Evolutionary conservation across 1,284 basidiomycete species (phyloP), one percentile per base, ranked within the genome.

Genomic region (Athelia psychrophila): DNA sequence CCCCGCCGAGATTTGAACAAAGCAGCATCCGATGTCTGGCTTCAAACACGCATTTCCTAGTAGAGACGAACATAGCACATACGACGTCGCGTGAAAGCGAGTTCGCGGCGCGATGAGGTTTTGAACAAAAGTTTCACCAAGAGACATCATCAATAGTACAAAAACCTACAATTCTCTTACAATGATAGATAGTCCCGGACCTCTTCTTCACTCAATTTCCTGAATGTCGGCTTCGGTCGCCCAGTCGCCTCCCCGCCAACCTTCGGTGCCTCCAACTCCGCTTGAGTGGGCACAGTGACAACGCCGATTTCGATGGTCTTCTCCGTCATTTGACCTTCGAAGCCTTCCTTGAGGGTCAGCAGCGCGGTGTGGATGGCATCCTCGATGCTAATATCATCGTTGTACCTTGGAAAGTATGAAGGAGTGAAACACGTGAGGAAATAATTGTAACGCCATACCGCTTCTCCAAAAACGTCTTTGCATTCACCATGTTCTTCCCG

Each of bases 281-380:
- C 84, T 22, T 78, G 66, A 20, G 85, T 89, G 3, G 95, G 93
- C 16, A 93, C 90, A 48, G 92, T 93, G 55, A 99, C 84, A 46
- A 99, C 87, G 45, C 97, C 97, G 54, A 99, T 95, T 73, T 99
- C 97, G 64, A 99, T 97, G 32, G 97, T 99, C 78, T 98, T 96
- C 75, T 98, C 96, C 19, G 96, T 98, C 95, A 99, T 98, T 68
- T 98, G 92, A 13, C 97, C 97, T 72, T 99, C 97, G 62, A 98
- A 98, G 9, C 96, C 96, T 75, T 99, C 97, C 73, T 99, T 99
- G 58, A 99, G 78, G 19, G 97, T 99, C 58, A 99, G 75, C 36
- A 99, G 83, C n/a, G 97, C 96, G 8, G 97, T 99, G 73, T 99
- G 97, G 62, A 99, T 99, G 20, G 97, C 97, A 68, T 99, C 97